These are phyloP conservation scores for Solanum okadae DNA, from an alignment of 257 asterid species.

Conservation along the genomic window DNA sequence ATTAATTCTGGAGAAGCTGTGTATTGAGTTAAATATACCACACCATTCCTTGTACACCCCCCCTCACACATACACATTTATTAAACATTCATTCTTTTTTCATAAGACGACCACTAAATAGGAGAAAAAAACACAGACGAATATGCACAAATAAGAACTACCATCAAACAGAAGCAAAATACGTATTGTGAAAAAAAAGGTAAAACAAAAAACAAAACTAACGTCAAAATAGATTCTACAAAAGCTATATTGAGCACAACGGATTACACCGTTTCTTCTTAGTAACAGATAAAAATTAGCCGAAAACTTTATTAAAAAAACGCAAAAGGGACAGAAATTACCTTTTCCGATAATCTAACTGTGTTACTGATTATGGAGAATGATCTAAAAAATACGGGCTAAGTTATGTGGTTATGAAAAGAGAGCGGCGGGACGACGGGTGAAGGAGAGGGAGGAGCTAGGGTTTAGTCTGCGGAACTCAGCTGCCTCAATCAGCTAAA, in stretches of 20 bases:
- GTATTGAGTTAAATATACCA: not conserved
- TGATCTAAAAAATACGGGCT: not conserved
- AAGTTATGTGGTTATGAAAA: not conserved
- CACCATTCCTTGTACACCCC: not conserved
- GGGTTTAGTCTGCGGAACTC: not conserved
- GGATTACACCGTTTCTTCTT: not conserved
- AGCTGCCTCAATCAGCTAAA: not conserved
- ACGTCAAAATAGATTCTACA: not conserved
- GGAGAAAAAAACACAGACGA: not conserved
- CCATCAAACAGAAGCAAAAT: not conserved
- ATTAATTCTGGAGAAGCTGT: not conserved
- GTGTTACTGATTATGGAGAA: not conserved
- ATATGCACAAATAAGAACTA: not conserved
- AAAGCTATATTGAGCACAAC: not conserved
- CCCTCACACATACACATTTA: not conserved
- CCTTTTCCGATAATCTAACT: not conserved
- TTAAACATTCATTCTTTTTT: not conserved
- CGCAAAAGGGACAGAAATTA: not conserved
- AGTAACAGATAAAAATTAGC: not conserved
- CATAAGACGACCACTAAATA: not conserved
- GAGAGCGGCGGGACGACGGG: not conserved
- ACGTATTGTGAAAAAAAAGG: no score
- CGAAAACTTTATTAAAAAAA: not conserved
- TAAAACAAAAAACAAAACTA: not conserved
- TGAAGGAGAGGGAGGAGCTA: not conserved